These are phyloP conservation scores for Beta lomatogona DNA, from an alignment of 179 eudicot genomes.

Conservation along the genomic window DNA sequence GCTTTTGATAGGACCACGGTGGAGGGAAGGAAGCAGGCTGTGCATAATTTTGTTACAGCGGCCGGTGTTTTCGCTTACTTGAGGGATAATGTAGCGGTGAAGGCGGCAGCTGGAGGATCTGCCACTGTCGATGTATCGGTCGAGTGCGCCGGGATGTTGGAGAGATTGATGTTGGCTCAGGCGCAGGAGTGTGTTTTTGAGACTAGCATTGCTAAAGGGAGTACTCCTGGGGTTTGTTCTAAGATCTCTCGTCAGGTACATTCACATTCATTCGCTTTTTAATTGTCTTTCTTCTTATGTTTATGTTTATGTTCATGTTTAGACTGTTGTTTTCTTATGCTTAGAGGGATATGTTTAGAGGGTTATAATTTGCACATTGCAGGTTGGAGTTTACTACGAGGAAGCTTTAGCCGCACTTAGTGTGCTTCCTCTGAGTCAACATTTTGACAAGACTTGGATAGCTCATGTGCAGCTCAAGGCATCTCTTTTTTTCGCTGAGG, in stretches of 20 bases:
- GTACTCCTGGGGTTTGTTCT: slow-evolving; percentile 85
- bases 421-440: slow-evolving; percentile 80
- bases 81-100: slow-evolving; percentile 76
- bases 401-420: slow-evolving; percentile 82
- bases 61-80: slow-evolving; percentile 87
- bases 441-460: slow-evolving; percentile 87
- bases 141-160: slow-evolving; percentile 97
- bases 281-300: not conserved
- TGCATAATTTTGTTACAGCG: slow-evolving; percentile 64
- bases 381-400: slow-evolving; percentile 92
- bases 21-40: slow-evolving; percentile 81
- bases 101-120: slow-evolving; percentile 70
- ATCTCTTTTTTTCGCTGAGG: slow-evolving; percentile 88
- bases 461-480: slow-evolving; percentile 94
- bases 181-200: slow-evolving; percentile 97
- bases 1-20: slow-evolving; percentile 59
- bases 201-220: slow-evolving; percentile 79
- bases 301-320: not conserved
- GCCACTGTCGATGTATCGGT: slow-evolving; percentile 79
- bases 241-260: slow-evolving; percentile 89
- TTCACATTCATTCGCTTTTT: not conserved
- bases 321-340: not conserved
- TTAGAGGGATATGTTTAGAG: not conserved
- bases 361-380: slow-evolving; percentile 9
- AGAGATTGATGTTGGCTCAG: slow-evolving; percentile 95